Evolutionary conservation across 2,329 filamentous ascomycete species (phyloP).

Genomic region (Fusarium graminum): DNA sequence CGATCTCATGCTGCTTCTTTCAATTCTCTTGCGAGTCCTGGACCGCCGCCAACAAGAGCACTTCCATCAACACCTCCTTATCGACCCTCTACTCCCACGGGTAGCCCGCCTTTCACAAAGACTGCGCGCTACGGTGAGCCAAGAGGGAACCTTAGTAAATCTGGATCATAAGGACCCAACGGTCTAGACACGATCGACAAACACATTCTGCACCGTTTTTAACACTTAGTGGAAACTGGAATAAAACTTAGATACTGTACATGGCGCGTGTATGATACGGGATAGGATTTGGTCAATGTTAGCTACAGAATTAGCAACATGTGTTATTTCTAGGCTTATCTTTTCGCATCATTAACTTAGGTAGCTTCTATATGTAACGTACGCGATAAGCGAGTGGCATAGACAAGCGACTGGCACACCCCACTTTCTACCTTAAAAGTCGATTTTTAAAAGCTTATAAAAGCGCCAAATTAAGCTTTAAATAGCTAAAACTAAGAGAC

Average conservation of each 20-base stretch:
- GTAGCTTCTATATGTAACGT: constrained; percentile 5
- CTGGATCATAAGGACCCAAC: not conserved
- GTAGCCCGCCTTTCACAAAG: constrained; percentile 24
- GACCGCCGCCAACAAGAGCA: constrained; percentile 61
- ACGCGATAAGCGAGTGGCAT: too few species aligned
- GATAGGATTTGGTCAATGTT: constrained; percentile 7
- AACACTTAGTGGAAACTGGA: not conserved
- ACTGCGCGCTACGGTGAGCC: not conserved
- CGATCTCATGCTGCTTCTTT: constrained; percentile 28
- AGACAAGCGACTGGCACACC: too few species aligned
- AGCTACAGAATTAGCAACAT: constrained; percentile 22
- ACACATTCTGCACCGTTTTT: not conserved
- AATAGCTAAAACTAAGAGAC: too few species aligned
- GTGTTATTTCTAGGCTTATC: constrained; percentile 1
- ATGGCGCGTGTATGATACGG: constrained; percentile 11
- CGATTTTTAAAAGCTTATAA: too few species aligned
- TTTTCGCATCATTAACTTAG: constrained; percentile 11
- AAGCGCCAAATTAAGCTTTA: too few species aligned
- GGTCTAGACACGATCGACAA: constrained; percentile 48
- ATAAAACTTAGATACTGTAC: constrained; percentile 2
- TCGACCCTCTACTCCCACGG: constrained; percentile 30
- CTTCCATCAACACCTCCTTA: constrained; percentile 49
- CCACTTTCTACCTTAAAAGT: too few species aligned
- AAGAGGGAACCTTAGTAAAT: not conserved
- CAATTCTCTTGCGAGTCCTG: constrained; percentile 51